Evolutionary conservation across 148 eudicot genomes (phyloP).

Genomic region (Heliamphora exappendiculata): DNA sequence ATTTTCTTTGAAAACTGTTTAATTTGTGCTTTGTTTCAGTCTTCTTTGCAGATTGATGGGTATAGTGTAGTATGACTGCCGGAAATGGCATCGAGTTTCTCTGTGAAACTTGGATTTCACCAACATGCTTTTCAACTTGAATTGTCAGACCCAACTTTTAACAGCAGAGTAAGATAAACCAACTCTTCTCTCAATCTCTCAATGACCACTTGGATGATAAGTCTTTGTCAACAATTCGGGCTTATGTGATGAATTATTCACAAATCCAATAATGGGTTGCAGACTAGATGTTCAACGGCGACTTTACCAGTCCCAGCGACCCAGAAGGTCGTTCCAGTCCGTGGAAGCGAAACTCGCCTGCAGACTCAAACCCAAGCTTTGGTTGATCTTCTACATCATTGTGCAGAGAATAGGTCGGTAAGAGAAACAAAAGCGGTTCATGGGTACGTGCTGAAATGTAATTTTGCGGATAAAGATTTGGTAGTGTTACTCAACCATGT

Average conservation of each 20-base stretch:
- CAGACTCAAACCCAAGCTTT: constrained; percentile 17
- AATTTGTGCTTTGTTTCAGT: background rate
- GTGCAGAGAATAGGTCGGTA: constrained; percentile 13
- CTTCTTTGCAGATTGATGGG: background rate
- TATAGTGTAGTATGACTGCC: background rate
- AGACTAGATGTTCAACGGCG: background rate
- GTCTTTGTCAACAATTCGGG: background rate
- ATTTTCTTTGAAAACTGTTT: no score
- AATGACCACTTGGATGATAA: background rate
- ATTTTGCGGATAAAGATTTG: constrained; percentile 10
- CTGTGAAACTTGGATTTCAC: background rate
- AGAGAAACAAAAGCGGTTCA: constrained; percentile 18
- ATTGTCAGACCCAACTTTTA: background rate
- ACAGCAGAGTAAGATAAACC: background rate
- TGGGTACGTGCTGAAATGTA: constrained; percentile 20
- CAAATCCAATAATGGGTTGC: background rate
- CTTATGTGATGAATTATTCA: background rate
- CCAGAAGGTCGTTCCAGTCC: background rate
- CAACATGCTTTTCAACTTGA: background rate
- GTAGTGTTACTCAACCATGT: constrained; percentile 24
- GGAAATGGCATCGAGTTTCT: background rate
- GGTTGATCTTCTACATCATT: constrained; percentile 21
- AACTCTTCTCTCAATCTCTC: background rate
- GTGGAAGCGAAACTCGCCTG: background rate
- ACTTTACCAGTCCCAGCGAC: background rate